Conservation (phyloP, 495 filamentous ascomycete species). For the Penicillium subrubescens region DNA sequence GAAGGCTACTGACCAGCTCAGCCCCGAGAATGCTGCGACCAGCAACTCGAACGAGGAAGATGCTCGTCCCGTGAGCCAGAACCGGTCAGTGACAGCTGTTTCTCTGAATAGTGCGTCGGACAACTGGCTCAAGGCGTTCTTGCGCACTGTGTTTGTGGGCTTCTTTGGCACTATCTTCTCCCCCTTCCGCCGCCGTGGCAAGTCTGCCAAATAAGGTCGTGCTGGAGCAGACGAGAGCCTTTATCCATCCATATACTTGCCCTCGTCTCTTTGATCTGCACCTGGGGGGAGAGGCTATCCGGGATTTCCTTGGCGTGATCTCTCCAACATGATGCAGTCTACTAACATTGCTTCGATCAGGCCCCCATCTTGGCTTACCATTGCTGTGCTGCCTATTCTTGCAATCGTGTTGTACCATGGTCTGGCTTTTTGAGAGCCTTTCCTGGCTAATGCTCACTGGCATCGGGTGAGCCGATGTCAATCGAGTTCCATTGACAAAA, state of each 20-base stretch:
- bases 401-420: conserved; percentile 34
- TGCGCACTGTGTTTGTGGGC: conserved; percentile 45
- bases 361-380: conserved; percentile 34
- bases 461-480: background rate
- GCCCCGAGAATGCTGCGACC: conserved; percentile 11
- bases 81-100: conserved; percentile 49
- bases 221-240: conserved; percentile 9
- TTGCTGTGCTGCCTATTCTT: conserved; percentile 34
- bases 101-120: conserved; percentile 45
- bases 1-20: conserved; percentile 10
- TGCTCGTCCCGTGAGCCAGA: conserved; percentile 44
- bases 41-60: conserved; percentile 37
- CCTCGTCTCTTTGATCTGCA: conserved; percentile 19
- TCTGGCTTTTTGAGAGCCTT: conserved; percentile 30
- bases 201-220: conserved; percentile 34
- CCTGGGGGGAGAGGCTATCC: background rate
- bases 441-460: conserved; percentile 7
- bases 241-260: conserved; percentile 6
- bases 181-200: conserved; percentile 44
- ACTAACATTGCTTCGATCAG: conserved; percentile 39
- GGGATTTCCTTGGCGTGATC: background rate
- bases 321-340: conserved; percentile 16
- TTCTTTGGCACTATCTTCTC: conserved; percentile 47
- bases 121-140: conserved; percentile 49
- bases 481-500: conserved; percentile 13